Conservation (phyloP, 164 flowering plant species). For the Umbellularia californica region DNA sequence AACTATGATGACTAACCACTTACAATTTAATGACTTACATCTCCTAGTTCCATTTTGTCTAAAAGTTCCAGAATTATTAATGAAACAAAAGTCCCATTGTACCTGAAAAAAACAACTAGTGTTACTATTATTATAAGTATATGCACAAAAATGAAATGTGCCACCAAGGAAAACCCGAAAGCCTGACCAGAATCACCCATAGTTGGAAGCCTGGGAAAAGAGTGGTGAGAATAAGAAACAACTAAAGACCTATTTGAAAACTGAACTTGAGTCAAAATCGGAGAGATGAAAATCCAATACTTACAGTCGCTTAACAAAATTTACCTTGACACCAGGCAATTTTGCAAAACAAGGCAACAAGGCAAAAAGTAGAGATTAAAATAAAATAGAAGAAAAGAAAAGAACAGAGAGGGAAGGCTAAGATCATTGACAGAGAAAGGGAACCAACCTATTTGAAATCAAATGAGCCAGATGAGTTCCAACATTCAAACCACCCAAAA, state of each 20-base stretch:
- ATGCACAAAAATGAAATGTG: constrained; percentile 23
- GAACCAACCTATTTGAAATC: too few species aligned
- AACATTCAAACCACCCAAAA: too few species aligned
- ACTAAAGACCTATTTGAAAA: constrained; percentile 12
- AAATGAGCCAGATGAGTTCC: too few species aligned
- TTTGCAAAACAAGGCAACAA: constrained; percentile 28
- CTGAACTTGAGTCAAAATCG: neutral
- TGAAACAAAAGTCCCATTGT: constrained; percentile 15
- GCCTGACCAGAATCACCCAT: constrained; percentile 82
- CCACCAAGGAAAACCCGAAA: constrained; percentile 70
- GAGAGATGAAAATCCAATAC: constrained; percentile 11
- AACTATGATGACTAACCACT: too few species aligned
- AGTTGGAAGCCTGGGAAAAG: constrained; percentile 77
- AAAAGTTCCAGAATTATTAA: too few species aligned
- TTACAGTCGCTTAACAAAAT: constrained; percentile 78
- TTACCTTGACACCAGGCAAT: constrained; percentile 80
- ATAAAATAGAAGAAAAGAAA: too few species aligned
- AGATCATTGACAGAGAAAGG: too few species aligned
- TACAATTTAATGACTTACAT: too few species aligned
- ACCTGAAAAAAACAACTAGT: constrained; percentile 54
- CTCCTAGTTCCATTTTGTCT: too few species aligned
- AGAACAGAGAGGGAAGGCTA: too few species aligned
- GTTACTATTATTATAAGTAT: constrained; percentile 31
- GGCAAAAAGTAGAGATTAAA: too few species aligned
- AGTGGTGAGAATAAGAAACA: too few species aligned